Evolutionary conservation across 2,329 filamentous ascomycete species (phyloP).

Genomic region (Drechmeria coniospora): DNA sequence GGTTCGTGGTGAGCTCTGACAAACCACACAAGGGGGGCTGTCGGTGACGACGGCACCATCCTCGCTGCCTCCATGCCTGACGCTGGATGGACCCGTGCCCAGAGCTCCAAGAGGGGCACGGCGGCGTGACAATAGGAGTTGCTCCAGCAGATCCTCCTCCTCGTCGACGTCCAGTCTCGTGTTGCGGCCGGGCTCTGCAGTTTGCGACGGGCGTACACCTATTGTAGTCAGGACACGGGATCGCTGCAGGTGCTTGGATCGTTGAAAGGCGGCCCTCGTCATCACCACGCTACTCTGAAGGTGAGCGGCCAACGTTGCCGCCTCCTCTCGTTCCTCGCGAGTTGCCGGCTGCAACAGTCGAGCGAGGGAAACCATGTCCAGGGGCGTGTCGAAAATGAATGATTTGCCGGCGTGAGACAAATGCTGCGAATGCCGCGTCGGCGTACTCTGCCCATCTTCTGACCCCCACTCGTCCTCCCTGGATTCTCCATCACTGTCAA

Average conservation of each 20-base stretch:
- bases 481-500: slow-evolving; percentile 19
- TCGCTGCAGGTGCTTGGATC: slow-evolving; percentile 51
- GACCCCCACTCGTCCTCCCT: slow-evolving; percentile 32
- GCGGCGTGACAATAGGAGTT: slow-evolving; percentile 40
- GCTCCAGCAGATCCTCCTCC: slow-evolving; percentile 44
- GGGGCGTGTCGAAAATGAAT: slow-evolving; percentile 36
- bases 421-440: slow-evolving; percentile 48
- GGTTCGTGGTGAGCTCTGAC: slow-evolving; percentile 69
- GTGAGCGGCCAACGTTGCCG: slow-evolving; percentile 66
- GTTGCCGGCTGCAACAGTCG: slow-evolving; percentile 68
- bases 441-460: slow-evolving; percentile 47
- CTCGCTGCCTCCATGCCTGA: slow-evolving; percentile 32
- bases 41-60: slow-evolving; percentile 54
- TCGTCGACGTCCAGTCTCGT: slow-evolving; percentile 38
- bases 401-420: slow-evolving; percentile 38
- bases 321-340: slow-evolving; percentile 65
- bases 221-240: slow-evolving; percentile 39
- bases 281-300: slow-evolving; percentile 55
- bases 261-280: slow-evolving; percentile 66
- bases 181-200: slow-evolving; percentile 7
- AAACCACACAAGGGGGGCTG: slow-evolving; percentile 82
- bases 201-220: slow-evolving; percentile 9
- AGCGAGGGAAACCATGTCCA: slow-evolving; percentile 56
- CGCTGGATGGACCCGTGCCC: slow-evolving; percentile 32
- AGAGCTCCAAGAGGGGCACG: slow-evolving; percentile 7